These are phyloP conservation scores for Sanghuangporus weigelae DNA, from an alignment of 1,284 basidiomycete species.

Conservation along the genomic window DNA sequence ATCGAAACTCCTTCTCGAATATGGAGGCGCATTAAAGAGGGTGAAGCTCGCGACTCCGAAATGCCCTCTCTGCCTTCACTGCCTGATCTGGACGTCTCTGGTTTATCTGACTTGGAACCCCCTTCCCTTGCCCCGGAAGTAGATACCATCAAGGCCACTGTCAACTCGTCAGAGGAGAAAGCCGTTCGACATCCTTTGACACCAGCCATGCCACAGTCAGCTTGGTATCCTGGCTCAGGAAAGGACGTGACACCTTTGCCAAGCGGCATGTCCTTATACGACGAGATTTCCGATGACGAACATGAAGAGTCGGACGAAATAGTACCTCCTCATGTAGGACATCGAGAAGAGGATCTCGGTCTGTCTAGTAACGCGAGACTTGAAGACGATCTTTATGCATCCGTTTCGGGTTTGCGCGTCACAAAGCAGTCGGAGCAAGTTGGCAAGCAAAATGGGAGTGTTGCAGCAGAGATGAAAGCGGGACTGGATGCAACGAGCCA, in stretches of 20 bases:
- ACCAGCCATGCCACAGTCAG: neutral
- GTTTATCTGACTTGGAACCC: constrained; percentile 19
- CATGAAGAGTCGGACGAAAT: neutral
- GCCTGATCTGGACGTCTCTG: constrained; percentile 61
- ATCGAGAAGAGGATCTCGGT: too few species aligned
- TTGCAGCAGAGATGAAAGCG: neutral
- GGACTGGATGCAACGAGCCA: neutral
- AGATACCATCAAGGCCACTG: neutral
- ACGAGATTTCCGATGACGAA: neutral
- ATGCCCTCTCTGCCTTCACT: constrained; percentile 76
- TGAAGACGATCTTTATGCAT: too few species aligned
- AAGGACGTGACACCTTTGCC: neutral
- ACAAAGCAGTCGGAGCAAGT: too few species aligned
- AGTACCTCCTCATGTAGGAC: too few species aligned
- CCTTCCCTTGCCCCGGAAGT: neutral
- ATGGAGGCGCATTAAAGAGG: constrained; percentile 70
- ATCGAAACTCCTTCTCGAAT: constrained; percentile 76
- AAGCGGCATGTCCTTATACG: neutral
- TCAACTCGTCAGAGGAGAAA: neutral
- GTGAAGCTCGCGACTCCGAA: constrained; percentile 49
- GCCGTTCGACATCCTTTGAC: neutral
- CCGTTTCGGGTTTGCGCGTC: too few species aligned
- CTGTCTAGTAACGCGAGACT: too few species aligned
- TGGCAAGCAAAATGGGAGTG: too few species aligned
- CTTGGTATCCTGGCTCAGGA: neutral